A percentile compares a stretch with the other conserved stretches of the same genome.
Evolutionary conservation across 768 basidiomycete species (phyloP).

Genomic region (Rubroboletus pulcherrimus): DNA sequence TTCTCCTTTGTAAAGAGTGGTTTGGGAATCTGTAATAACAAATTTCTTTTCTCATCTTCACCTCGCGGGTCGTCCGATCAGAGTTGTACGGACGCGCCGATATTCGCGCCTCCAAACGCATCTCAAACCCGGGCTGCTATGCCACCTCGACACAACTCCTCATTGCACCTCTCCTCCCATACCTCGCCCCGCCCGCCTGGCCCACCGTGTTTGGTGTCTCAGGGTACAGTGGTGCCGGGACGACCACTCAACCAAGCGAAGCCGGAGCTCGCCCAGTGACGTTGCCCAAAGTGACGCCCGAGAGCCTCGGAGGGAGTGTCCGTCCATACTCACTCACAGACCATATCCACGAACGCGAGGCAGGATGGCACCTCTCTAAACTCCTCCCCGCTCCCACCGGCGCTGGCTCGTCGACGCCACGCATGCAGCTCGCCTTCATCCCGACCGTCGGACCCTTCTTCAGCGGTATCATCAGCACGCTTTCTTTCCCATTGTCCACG

Average conservation of each 20-base stretch:
- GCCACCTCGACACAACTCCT: constrained; percentile 91
- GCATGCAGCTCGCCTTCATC: constrained; percentile 73
- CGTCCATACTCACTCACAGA: constrained; percentile 90
- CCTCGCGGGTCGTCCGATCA: constrained; percentile 27
- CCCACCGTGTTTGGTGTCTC: constrained; percentile 92
- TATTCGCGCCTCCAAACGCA: constrained; percentile 71
- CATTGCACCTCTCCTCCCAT: constrained; percentile 80
- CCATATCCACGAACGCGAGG: constrained; percentile 98
- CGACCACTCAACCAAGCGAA: constrained; percentile 61
- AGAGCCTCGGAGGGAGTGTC: constrained; percentile 70
- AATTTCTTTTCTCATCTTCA: constrained; percentile 30
- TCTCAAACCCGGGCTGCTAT: constrained; percentile 98
- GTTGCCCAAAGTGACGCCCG: constrained; percentile 76
- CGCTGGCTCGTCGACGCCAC: constrained; percentile 1
- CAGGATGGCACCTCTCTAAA: constrained; percentile 73
- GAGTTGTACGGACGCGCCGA: constrained; percentile 80
- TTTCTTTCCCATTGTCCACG: constrained; percentile 73
- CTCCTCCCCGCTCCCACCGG: constrained; percentile 37
- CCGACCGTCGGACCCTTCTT: constrained; percentile 93
- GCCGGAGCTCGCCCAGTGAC: constrained; percentile 65
- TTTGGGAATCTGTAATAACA: constrained; percentile 34
- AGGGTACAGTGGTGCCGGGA: constrained; percentile 95
- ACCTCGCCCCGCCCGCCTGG: constrained; percentile 52
- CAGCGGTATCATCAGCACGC: constrained; percentile 88
- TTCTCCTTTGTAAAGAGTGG: constrained; percentile 29